Conservation (phyloP, 345 rosid genomes). For the Laguncularia racemosa region DNA sequence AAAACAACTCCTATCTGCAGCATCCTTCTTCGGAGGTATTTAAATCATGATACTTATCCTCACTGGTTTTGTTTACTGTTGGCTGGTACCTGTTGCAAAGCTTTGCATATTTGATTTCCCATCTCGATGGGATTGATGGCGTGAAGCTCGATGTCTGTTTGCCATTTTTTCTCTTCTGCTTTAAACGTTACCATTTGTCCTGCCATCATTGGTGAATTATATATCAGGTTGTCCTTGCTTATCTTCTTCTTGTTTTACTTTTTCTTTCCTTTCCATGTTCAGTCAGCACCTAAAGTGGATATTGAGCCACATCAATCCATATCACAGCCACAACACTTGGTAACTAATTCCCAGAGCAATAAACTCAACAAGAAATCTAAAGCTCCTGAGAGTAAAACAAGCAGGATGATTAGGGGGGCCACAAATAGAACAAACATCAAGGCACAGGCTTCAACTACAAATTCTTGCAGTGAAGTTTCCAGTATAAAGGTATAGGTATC, state of each 20-base stretch:
- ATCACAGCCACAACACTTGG: slow-evolving; percentile 21
- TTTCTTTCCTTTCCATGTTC: slow-evolving; percentile 2
- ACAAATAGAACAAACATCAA: slow-evolving; percentile 13
- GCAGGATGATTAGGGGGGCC: slow-evolving; percentile 20
- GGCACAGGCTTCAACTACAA: no score
- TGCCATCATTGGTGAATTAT: no score
- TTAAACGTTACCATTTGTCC: neutral
- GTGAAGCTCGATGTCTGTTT: neutral
- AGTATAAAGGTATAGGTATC: no score
- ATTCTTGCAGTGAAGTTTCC: no score
- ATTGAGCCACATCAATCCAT: slow-evolving; percentile 11
- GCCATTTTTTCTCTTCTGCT: neutral
- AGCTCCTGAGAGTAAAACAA: slow-evolving; percentile 17
- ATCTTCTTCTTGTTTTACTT: neutral
- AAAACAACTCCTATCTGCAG: slow-evolving; percentile 5
- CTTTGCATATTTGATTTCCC: no score
- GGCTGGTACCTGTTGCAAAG: neutral
- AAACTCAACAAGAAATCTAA: slow-evolving; percentile 14
- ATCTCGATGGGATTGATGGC: neutral
- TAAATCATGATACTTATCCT: slow-evolving; percentile 1
- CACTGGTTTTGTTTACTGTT: neutral
- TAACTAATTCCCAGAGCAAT: slow-evolving; percentile 14
- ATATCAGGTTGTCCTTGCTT: no score
- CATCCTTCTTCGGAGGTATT: slow-evolving; percentile 32
- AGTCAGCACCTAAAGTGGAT: slow-evolving; percentile 19